These are phyloP conservation scores for Scheffersomyces insectosa DNA, from an alignment of 1,139 yeast genomes.

Conservation along the genomic window DNA sequence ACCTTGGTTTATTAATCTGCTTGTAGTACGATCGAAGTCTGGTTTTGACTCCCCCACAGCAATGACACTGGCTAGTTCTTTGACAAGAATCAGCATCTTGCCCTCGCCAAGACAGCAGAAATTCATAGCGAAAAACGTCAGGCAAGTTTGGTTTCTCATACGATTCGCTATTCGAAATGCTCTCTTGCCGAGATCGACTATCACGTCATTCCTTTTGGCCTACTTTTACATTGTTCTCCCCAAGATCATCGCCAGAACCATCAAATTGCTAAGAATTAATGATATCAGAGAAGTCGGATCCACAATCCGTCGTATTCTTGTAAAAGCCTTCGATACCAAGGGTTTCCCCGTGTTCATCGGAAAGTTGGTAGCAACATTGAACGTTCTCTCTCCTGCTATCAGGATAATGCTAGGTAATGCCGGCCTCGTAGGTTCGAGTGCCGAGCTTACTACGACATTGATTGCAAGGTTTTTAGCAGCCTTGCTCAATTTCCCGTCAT, in stretches of 20 bases:
- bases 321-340: background rate
- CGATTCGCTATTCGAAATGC: background rate
- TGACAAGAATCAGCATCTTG: too few relatives aligned
- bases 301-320: background rate
- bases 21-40: too few relatives aligned
- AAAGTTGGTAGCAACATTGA: background rate
- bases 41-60: too few relatives aligned
- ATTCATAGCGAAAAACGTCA: too few relatives aligned
- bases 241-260: background rate
- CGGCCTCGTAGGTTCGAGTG: too few relatives aligned
- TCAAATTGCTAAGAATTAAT: background rate
- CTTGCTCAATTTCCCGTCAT: constrained; percentile 19
- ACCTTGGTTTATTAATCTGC: too few relatives aligned
- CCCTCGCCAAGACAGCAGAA: too few relatives aligned
- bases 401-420: background rate
- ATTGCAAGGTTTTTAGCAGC: constrained; percentile 13
- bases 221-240: background rate
- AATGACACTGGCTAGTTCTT: too few relatives aligned
- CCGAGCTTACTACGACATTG: constrained; percentile 7
- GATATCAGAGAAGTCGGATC: background rate
- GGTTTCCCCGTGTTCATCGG: constrained; percentile 1
- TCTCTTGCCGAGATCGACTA: background rate
- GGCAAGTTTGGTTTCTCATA: too few relatives aligned
- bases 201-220: background rate
- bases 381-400: background rate